phyloP scores from a whole-genome alignment of 768 basidiomycete species.

The Tulasnella calospora region DNA sequence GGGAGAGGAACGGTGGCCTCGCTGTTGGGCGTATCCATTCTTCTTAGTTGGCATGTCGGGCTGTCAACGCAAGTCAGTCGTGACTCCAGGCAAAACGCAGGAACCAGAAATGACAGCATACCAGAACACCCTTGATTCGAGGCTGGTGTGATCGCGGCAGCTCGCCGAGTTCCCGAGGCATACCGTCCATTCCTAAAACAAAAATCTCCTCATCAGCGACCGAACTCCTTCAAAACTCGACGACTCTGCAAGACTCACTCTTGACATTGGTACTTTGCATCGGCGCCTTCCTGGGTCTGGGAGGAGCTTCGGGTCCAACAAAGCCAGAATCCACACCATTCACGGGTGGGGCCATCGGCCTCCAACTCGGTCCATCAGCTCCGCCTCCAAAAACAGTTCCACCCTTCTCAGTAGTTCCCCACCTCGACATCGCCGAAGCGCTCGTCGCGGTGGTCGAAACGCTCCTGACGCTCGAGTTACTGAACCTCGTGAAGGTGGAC shows the following conservation, averaged over 20 bases:
- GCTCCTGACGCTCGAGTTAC: constrained; percentile 66
- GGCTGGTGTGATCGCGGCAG: constrained; percentile 38
- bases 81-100: not conserved
- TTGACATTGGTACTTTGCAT: constrained; percentile 60
- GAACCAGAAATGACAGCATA: not conserved
- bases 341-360: not conserved
- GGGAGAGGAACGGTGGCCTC: constrained; percentile 9
- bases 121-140: constrained; percentile 21
- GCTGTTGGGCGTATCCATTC: not conserved
- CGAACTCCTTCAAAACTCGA: not conserved
- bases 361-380: constrained; percentile 8
- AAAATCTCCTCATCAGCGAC: constrained; percentile 3
- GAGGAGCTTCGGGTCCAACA: constrained; percentile 1
- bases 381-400: not conserved
- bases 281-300: constrained; percentile 27
- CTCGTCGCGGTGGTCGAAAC: constrained; percentile 78
- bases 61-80: not conserved
- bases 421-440: constrained; percentile 49
- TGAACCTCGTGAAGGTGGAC: constrained; percentile 63
- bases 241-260: constrained; percentile 48
- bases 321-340: not conserved
- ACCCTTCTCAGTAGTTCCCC: constrained; percentile 11
- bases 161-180: constrained; percentile 69
- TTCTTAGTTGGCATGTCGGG: not conserved
- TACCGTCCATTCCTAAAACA: constrained; percentile 62